These are phyloP conservation scores for Tuber microsphaerosporum DNA, from an alignment of 495 filamentous ascomycete species.

Conservation along the genomic window DNA sequence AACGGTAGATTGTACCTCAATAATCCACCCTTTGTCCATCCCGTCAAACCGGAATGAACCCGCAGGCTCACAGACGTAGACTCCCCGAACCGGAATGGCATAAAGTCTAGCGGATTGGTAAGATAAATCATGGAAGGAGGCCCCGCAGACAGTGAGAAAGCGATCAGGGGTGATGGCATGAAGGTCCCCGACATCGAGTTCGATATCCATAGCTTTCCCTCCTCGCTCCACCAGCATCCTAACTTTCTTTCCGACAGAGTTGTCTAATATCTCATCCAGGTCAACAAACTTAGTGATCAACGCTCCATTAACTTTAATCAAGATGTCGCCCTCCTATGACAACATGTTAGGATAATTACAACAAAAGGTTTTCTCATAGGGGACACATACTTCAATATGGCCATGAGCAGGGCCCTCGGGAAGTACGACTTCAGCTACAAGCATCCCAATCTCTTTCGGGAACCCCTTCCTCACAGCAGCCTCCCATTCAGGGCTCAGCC, in stretches of 20 bases:
- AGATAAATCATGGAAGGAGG: slow-evolving; percentile 87
- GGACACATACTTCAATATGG: slow-evolving; percentile 55
- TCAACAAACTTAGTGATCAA: slow-evolving; percentile 87
- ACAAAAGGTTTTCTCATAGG: neutral
- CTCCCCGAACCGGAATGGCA: slow-evolving; percentile 81
- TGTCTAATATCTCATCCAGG: slow-evolving; percentile 89
- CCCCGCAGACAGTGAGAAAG: slow-evolving; percentile 88
- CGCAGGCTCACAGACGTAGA: slow-evolving; percentile 90
- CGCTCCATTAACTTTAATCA: slow-evolving; percentile 89
- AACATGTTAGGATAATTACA: slow-evolving; percentile 12
- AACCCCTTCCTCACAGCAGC: slow-evolving; percentile 69
- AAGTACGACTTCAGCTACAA: slow-evolving; percentile 90
- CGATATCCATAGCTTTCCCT: slow-evolving; percentile 77
- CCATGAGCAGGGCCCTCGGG: slow-evolving; percentile 80
- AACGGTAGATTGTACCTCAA: slow-evolving; percentile 50
- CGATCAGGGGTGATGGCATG: slow-evolving; percentile 93
- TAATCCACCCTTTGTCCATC: slow-evolving; percentile 83
- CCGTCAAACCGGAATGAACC: slow-evolving; percentile 87
- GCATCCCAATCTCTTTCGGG: slow-evolving; percentile 90
- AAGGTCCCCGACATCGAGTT: slow-evolving; percentile 78
- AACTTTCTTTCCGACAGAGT: slow-evolving; percentile 68
- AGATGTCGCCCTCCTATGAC: slow-evolving; percentile 74
- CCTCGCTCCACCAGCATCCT: slow-evolving; percentile 76
- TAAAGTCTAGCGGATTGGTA: slow-evolving; percentile 94
- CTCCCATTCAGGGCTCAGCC: slow-evolving; percentile 79